Percentiles rank a stretch among this genome's conserved stretches.
Conservation (phyloP, 78 protist species). For the Emiliania huxleyi region DNA sequence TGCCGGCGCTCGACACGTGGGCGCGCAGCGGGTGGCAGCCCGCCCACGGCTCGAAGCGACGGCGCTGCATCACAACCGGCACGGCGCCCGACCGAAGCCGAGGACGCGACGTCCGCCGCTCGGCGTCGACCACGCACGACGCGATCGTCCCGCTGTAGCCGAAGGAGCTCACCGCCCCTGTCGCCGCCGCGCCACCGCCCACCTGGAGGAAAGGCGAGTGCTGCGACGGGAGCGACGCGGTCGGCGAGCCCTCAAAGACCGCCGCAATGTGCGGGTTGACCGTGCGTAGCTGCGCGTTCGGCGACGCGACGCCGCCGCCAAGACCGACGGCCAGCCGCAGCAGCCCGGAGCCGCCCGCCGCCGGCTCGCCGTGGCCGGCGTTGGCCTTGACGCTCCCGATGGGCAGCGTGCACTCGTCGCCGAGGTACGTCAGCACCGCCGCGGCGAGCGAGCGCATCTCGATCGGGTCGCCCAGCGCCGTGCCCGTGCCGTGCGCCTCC, state of each 20-base stretch:
- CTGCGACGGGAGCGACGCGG: too few species aligned
- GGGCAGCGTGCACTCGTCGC: not conserved
- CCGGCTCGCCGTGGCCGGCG: slow-evolving; percentile 6
- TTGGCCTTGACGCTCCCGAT: slow-evolving; percentile 1
- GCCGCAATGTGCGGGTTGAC: not conserved
- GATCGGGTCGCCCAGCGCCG: slow-evolving; percentile 68
- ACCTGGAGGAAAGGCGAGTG: not conserved
- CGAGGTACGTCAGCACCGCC: not conserved
- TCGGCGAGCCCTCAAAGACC: not conserved
- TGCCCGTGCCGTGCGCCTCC: slow-evolving; percentile 34
- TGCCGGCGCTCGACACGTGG: not conserved
- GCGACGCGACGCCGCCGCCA: not conserved
- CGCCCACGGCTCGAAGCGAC: not conserved
- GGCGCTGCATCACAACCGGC: not conserved
- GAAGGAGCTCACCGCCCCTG: not conserved
- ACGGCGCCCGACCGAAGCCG: not conserved
- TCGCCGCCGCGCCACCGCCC: not conserved
- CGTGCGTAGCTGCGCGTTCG: not conserved
- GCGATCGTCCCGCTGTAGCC: slow-evolving; percentile 27
- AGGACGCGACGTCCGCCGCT: not conserved
- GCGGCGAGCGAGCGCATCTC: slow-evolving; percentile 10
- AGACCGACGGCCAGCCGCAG: not conserved
- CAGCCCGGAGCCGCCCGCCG: slow-evolving; percentile 3
- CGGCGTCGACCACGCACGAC: not conserved
- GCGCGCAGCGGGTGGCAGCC: not conserved